Evolutionary conservation across 768 basidiomycete species (phyloP).

Genomic region (Podaxis sp.): DNA sequence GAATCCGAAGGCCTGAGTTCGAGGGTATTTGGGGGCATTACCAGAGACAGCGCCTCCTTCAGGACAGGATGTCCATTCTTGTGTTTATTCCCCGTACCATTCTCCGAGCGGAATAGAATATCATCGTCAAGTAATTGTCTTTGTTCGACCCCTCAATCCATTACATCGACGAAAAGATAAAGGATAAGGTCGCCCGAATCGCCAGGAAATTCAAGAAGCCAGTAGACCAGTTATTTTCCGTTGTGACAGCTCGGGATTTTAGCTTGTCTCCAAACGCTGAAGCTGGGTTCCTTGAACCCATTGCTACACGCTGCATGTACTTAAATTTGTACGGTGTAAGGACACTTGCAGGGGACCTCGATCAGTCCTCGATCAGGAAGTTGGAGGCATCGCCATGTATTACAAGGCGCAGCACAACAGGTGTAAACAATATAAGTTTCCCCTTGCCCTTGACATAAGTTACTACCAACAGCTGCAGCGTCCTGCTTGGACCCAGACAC

Average conservation of each 20-base stretch:
- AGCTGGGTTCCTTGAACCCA: neutral
- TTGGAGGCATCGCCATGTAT: neutral
- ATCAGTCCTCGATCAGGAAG: neutral
- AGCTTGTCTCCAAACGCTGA: too few relatives aligned
- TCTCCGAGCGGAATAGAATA: constrained; percentile 52
- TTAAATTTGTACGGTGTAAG: neutral
- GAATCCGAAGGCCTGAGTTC: neutral
- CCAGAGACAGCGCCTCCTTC: too few relatives aligned
- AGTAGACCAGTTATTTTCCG: neutral
- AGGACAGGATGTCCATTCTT: constrained; percentile 51
- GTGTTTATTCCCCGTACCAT: constrained; percentile 53
- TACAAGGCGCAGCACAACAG: constrained; percentile 5
- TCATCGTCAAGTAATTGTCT: constrained; percentile 49
- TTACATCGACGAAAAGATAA: constrained; percentile 50
- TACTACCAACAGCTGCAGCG: constrained; percentile 10
- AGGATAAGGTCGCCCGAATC: constrained; percentile 36
- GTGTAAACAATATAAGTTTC: constrained; percentile 11
- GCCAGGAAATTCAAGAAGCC: constrained; percentile 31
- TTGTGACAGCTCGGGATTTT: too few relatives aligned
- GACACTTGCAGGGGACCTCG: neutral
- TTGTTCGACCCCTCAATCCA: constrained; percentile 65
- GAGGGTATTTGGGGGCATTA: too few relatives aligned
- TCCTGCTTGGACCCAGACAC: constrained; percentile 10
- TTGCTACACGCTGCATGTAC: neutral
- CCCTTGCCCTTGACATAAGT: constrained; percentile 6